Evolutionary conservation across 331 rosid species (phyloP).

Genomic region (Rosa hybrid): DNA sequence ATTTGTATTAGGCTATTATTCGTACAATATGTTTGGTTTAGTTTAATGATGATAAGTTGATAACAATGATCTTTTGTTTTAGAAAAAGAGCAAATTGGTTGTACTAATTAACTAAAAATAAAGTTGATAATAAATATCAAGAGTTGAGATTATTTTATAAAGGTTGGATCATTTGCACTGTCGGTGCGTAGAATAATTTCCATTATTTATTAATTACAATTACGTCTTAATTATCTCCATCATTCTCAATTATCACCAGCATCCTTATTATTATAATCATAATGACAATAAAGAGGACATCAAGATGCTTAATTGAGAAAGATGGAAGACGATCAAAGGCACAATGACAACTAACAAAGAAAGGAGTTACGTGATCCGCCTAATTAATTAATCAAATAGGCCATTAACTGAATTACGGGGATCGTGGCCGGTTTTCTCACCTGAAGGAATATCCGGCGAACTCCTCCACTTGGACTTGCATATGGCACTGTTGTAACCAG

Average conservation of each 20-base stretch:
- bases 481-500: constrained; percentile 61
- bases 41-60: background rate
- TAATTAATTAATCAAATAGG: background rate
- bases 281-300: background rate
- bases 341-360: background rate
- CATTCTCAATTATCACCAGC: background rate
- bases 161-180: too few species aligned
- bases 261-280: background rate
- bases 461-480: constrained; percentile 87
- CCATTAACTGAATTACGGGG: background rate
- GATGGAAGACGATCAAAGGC: background rate
- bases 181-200: too few species aligned
- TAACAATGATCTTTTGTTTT: background rate
- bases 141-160: too few species aligned
- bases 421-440: constrained; percentile 31
- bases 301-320: constrained; percentile 1
- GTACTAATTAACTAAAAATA: background rate
- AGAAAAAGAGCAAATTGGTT: background rate
- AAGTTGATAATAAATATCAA: too few species aligned
- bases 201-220: background rate
- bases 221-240: background rate
- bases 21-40: background rate
- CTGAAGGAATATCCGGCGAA: constrained; percentile 65
- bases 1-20: background rate
- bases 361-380: background rate